Evolutionary conservation across 352 stramenopile species (phyloP).

Genomic region (Phytophthora megakarya): DNA sequence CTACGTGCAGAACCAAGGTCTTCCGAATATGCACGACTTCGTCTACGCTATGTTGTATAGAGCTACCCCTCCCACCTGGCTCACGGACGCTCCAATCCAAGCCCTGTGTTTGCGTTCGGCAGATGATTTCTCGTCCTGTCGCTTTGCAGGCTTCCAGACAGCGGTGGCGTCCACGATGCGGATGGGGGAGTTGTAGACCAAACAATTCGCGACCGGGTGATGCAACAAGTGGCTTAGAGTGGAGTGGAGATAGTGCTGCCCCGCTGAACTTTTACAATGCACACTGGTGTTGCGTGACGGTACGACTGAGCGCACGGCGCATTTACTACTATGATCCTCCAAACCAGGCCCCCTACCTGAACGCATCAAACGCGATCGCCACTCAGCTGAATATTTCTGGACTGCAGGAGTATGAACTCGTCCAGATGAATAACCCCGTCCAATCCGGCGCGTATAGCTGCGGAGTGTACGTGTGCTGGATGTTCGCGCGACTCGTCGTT

Average conservation of each 20-base stretch:
- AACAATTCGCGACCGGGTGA: too few species aligned
- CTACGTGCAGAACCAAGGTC: background rate
- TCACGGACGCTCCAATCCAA: slow-evolving; percentile 1
- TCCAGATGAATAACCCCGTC: background rate
- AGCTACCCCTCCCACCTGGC: background rate
- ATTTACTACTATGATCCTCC: background rate
- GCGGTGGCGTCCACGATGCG: too few species aligned
- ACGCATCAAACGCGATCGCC: background rate
- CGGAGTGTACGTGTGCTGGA: background rate
- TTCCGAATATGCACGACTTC: background rate
- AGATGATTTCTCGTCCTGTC: background rate
- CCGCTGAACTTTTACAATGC: too few species aligned
- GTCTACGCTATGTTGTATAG: background rate
- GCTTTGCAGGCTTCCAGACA: background rate
- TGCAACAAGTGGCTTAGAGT: background rate
- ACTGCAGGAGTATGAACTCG: background rate
- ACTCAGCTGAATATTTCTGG: background rate
- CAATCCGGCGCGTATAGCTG: too few species aligned
- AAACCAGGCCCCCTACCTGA: background rate
- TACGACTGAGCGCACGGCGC: background rate
- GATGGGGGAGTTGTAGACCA: too few species aligned
- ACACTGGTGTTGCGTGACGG: too few species aligned
- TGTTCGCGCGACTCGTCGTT: too few species aligned
- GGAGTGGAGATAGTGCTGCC: background rate
- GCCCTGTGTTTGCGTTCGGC: slow-evolving; percentile 1